Base-by-base conservation (phyloP, 2,329 filamentous ascomycete genomes). In the Colletotrichum brevisporum region DNA sequence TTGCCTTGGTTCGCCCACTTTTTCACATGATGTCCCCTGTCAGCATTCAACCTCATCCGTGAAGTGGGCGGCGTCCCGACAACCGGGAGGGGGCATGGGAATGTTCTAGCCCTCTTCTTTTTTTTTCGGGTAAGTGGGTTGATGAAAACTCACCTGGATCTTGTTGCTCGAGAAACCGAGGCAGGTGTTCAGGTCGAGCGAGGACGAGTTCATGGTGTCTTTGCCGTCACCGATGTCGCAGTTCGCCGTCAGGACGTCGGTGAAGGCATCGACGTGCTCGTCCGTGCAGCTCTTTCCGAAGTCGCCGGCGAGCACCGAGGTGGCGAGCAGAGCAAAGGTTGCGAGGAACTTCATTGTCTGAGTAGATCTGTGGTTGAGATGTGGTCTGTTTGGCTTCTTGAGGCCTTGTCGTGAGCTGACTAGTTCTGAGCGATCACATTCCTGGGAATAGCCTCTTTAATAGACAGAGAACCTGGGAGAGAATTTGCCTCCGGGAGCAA, bases 201-300 rank as follows among this genome's bases (percentile, higher is more conserved):
- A 69, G 6, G 59, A 55, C 13, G 59, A 43, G n/a, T 45, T 5
- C 4, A 59, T 12, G 5, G 68, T 71, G n/a, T 65, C 64, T 9
- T 61, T 55, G 15, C 68, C 68, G 12, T 71, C 68, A 13, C 68
- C 68, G 12, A 39, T 54, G 47, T 64, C 52, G 43, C 68, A 70
- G 16, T 21, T 64, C 6, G 68, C 68, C 9, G 68, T 58, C 26
- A 70, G 31, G 1, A 64, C 43, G 10, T 70, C 39, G 41, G 68
- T 69, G 9, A 47, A 26, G n/a, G 57, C 41, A 8, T 69, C 58
- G 21, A 69, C 16, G 41, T 63, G 47, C 26, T 68, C 68, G 27
- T 68, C 68, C 39, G 9, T 64, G 64, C 68, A 70, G 12, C 56
- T 69, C 53, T 59, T 54, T 47, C 68, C 55, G 4, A 64, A 70